Evolutionary conservation across 495 filamentous ascomycete species (phyloP).

Genomic region (Talaromyces adpressus): DNA sequence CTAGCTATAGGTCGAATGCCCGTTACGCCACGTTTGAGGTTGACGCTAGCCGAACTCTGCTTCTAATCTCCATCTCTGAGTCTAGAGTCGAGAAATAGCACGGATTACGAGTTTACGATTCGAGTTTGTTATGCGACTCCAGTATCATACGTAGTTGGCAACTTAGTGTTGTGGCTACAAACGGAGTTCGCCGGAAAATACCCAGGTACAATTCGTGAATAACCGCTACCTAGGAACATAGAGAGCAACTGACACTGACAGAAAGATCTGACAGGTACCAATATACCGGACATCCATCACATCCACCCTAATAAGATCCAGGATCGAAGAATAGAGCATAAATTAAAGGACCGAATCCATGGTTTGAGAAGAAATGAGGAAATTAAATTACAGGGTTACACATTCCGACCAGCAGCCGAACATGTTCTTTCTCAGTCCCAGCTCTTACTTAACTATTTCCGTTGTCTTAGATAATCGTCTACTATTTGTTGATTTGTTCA

Average conservation of each 20-base stretch:
- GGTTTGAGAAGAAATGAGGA: neutral
- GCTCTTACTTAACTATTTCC: too few species aligned
- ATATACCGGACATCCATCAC: neutral
- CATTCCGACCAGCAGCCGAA: neutral
- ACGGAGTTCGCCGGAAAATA: neutral
- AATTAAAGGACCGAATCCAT: neutral
- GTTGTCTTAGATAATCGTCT: neutral
- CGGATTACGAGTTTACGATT: too few species aligned
- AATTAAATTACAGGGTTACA: conserved; percentile 2
- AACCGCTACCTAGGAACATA: too few species aligned
- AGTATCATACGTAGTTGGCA: too few species aligned
- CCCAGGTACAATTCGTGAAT: neutral
- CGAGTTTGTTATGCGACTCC: too few species aligned
- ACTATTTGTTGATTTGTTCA: too few species aligned
- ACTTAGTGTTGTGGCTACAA: neutral
- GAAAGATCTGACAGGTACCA: neutral
- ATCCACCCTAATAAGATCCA: neutral
- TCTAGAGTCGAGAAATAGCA: too few species aligned
- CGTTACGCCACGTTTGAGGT: conserved; percentile 2
- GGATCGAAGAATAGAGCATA: neutral
- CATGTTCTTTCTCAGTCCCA: neutral
- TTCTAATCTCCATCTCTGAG: neutral
- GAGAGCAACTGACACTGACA: too few species aligned
- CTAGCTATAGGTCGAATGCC: neutral
- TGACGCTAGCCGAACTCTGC: neutral